Conservation (phyloP, 2,329 filamentous ascomycete species). For the Aureobasidium namibiae region DNA sequence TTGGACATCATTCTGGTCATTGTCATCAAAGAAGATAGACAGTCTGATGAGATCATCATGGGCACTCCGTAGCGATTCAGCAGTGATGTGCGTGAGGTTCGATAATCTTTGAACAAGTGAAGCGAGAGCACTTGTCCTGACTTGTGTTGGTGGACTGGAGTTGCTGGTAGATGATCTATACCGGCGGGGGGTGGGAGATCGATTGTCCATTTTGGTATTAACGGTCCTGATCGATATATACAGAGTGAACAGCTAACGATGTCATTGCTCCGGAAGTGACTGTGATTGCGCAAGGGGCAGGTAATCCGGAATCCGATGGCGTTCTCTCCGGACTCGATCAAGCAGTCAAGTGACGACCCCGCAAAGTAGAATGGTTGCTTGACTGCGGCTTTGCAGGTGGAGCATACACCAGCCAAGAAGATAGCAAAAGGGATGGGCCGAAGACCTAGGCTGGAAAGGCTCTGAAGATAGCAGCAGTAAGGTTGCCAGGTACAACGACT, state of each 20-base stretch:
- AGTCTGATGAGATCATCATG: conserved; percentile 12
- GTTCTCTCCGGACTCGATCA: conserved; percentile 5
- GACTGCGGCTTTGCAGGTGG: background rate
- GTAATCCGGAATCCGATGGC: conserved; percentile 2
- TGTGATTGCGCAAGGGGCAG: background rate
- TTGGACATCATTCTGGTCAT: conserved; percentile 28
- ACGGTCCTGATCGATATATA: conserved; percentile 8
- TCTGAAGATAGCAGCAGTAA: background rate
- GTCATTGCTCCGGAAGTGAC: conserved; percentile 10
- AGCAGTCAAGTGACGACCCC: conserved; percentile 7
- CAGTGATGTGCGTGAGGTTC: background rate
- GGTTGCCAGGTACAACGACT: conserved; percentile 4
- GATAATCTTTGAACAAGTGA: conserved; percentile 13
- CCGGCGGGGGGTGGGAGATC: background rate
- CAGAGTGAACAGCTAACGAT: conserved; percentile 3
- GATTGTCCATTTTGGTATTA: conserved; percentile 10
- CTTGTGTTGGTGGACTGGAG: conserved; percentile 13
- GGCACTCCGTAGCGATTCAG: conserved; percentile 5
- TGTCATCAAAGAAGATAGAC: conserved; percentile 4
- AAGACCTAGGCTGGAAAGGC: background rate
- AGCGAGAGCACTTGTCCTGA: conserved; percentile 9
- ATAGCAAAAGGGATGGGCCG: background rate
- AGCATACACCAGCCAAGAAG: conserved; percentile 2
- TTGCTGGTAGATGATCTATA: conserved; percentile 16
- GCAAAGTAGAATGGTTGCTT: background rate